These are phyloP conservation scores for Backusella liffmaniae DNA, from an alignment of 192 early-diverging fungal species.

Conservation along the genomic window DNA sequence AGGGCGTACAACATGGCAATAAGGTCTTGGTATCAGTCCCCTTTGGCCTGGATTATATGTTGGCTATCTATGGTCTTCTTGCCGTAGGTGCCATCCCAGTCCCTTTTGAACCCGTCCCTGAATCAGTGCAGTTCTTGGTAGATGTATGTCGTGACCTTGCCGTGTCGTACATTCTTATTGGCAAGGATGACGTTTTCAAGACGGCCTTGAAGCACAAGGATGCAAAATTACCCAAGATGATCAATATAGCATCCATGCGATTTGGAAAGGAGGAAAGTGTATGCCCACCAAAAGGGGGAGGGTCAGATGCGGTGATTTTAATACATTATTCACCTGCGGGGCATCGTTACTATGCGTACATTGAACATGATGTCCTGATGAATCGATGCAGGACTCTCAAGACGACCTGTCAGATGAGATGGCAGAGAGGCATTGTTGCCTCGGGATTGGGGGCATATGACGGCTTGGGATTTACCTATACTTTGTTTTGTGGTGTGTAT, in stretches of 20 bases:
- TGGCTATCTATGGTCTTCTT: constrained; percentile 72
- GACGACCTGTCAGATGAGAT: constrained; percentile 49
- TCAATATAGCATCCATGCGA: constrained; percentile 57
- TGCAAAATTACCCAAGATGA: constrained; percentile 23
- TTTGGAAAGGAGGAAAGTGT: constrained; percentile 55
- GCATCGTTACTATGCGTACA: constrained; percentile 36
- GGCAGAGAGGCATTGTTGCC: constrained; percentile 38
- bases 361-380: constrained; percentile 52
- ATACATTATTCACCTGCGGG: constrained; percentile 53
- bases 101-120: constrained; percentile 48
- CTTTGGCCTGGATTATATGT: constrained; percentile 62
- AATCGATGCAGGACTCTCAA: constrained; percentile 58
- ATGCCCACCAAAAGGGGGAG: constrained; percentile 41
- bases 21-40: constrained; percentile 63
- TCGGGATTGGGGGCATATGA: constrained; percentile 7
- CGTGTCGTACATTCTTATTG: not conserved
- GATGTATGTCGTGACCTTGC: not conserved
- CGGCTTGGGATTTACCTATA: not conserved
- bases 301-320: constrained; percentile 53
- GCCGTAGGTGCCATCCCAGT: constrained; percentile 71
- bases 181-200: constrained; percentile 35
- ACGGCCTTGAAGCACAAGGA: constrained; percentile 32
- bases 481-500: constrained; percentile 18
- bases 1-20: constrained; percentile 54
- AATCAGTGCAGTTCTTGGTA: not conserved